Evolutionary conservation across 345 rosid species (phyloP).

Genomic region (Citrus cavaleriei): DNA sequence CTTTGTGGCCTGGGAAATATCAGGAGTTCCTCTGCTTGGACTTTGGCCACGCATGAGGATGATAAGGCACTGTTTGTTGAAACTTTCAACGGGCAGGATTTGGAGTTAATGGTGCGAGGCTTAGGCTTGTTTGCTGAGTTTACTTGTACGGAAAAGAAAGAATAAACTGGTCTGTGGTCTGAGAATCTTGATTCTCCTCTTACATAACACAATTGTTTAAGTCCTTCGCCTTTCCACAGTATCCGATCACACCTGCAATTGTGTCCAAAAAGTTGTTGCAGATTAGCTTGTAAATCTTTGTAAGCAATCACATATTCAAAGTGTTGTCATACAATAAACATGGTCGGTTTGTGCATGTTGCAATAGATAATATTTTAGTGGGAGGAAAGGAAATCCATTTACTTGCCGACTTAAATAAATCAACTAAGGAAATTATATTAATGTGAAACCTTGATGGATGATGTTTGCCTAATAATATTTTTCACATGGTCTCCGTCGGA

Average conservation of each 20-base stretch:
- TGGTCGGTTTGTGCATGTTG: conserved; percentile 4
- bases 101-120: conserved; percentile 16
- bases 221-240: conserved; percentile 85
- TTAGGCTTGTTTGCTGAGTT: conserved; percentile 14
- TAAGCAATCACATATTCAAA: background rate
- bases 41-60: conserved; percentile 50
- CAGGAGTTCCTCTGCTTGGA: conserved; percentile 81
- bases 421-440: background rate
- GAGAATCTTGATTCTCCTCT: conserved; percentile 95
- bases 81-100: conserved; percentile 27
- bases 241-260: conserved; percentile 89
- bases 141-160: conserved; percentile 64
- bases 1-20: conserved; percentile 50
- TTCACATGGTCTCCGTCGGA: background rate
- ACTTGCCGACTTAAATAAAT: background rate
- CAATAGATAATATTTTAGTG: background rate
- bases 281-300: background rate
- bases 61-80: conserved; percentile 39
- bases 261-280: background rate
- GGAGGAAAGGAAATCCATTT: background rate
- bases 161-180: conserved; percentile 91
- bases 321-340: background rate
- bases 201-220: conserved; percentile 64
- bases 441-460: background rate
- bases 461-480: background rate